Evolutionary conservation across 2,329 filamentous ascomycete species (phyloP).

Genomic region (Xylariaceae sp.): DNA sequence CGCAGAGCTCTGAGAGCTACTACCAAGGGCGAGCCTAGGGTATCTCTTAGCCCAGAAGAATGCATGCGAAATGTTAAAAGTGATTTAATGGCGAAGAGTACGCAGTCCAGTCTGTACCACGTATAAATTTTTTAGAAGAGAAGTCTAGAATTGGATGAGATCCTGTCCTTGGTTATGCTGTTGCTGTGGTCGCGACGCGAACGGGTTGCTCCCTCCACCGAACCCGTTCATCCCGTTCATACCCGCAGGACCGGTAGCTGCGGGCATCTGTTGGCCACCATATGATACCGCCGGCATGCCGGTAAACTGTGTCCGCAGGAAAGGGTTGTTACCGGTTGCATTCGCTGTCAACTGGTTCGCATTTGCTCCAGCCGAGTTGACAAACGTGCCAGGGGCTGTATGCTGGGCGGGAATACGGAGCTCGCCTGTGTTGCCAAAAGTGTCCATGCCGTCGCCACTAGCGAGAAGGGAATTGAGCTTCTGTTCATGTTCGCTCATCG

Average conservation of each 20-base stretch:
- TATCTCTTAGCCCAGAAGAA: slow-evolving; percentile 21
- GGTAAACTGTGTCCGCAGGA: slow-evolving; percentile 81
- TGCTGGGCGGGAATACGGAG: slow-evolving; percentile 95
- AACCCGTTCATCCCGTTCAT: slow-evolving; percentile 59
- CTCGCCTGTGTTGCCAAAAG: slow-evolving; percentile 96
- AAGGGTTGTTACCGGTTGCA: slow-evolving; percentile 86
- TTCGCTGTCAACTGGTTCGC: slow-evolving; percentile 68
- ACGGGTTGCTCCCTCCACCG: slow-evolving; percentile 55
- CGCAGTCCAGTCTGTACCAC: slow-evolving; percentile 14
- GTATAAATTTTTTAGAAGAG: slow-evolving; percentile 5
- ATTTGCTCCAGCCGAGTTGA: slow-evolving; percentile 92
- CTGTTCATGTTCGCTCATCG: slow-evolving; percentile 66
- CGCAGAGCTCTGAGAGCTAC: slow-evolving; percentile 6
- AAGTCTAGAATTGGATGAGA: slow-evolving; percentile 62
- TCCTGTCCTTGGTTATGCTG: slow-evolving; percentile 56
- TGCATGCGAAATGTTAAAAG: slow-evolving; percentile 8
- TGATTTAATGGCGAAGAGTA: slow-evolving; percentile 8
- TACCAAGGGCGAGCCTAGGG: slow-evolving; percentile 12
- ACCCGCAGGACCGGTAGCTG: slow-evolving; percentile 59
- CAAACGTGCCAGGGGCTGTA: slow-evolving; percentile 92
- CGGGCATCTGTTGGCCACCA: slow-evolving; percentile 53
- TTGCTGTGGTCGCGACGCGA: slow-evolving; percentile 56
- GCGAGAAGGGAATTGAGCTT: slow-evolving; percentile 86
- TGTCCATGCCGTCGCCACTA: slow-evolving; percentile 90
- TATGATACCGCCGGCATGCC: slow-evolving; percentile 69